These are phyloP conservation scores for Leccinum sublutescens DNA, from an alignment of 768 basidiomycete genomes.

Conservation along the genomic window DNA sequence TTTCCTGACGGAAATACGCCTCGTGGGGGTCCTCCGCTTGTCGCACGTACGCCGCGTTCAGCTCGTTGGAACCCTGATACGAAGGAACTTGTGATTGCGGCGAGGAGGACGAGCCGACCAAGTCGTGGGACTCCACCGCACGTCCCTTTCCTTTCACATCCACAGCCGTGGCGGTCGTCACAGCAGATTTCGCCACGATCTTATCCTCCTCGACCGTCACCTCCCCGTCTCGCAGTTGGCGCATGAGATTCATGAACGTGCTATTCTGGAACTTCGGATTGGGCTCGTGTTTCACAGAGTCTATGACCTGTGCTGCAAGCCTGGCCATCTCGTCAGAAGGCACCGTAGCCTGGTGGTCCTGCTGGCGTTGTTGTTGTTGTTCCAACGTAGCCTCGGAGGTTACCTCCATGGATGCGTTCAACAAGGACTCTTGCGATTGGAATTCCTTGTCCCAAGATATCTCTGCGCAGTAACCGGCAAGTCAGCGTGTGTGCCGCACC, in stretches of 20 bases:
- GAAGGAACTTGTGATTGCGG: slow-evolving; percentile 14
- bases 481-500: neutral
- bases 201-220: slow-evolving; percentile 76
- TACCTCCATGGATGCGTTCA: slow-evolving; percentile 24
- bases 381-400: slow-evolving; percentile 5
- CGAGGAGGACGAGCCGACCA: slow-evolving; percentile 1
- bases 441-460: slow-evolving; percentile 64
- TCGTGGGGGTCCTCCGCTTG: slow-evolving; percentile 48
- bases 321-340: slow-evolving; percentile 68
- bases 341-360: slow-evolving; percentile 27
- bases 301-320: slow-evolving; percentile 75
- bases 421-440: slow-evolving; percentile 49
- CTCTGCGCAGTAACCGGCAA: slow-evolving; percentile 9
- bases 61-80: slow-evolving; percentile 22
- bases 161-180: slow-evolving; percentile 8
- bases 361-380: slow-evolving; percentile 13
- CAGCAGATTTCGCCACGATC: slow-evolving; percentile 56
- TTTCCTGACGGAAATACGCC: slow-evolving; percentile 70
- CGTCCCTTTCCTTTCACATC: slow-evolving; percentile 71
- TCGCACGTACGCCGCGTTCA: slow-evolving; percentile 17
- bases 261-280: slow-evolving; percentile 87
- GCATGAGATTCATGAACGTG: slow-evolving; percentile 84
- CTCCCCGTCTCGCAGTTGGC: slow-evolving; percentile 74
- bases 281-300: slow-evolving; percentile 69
- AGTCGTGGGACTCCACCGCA: slow-evolving; percentile 28